A percentile compares a stretch with the other conserved stretches of the same genome.
Evolutionary conservation across 2,329 filamentous ascomycete species (phyloP).

Genomic region (Beauveria australis): DNA sequence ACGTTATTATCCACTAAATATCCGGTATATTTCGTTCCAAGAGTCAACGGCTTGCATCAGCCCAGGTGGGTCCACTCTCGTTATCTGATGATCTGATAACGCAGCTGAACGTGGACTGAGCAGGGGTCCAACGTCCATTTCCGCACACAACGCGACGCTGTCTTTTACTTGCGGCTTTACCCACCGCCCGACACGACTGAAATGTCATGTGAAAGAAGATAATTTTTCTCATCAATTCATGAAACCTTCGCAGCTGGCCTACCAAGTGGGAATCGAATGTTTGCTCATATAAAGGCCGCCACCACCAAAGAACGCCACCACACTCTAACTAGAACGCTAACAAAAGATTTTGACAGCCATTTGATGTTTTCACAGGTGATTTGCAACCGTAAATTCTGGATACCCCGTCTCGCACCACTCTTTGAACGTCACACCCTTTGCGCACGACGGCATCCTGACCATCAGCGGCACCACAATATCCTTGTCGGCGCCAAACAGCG

Average conservation of each 20-base stretch:
- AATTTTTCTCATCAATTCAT: background rate
- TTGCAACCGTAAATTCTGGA: slow-evolving; percentile 4
- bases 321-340: background rate
- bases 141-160: background rate
- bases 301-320: background rate
- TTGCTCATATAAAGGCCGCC: background rate
- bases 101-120: background rate
- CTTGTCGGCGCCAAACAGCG: slow-evolving; percentile 24
- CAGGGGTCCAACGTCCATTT: background rate
- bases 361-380: background rate
- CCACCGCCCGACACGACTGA: background rate
- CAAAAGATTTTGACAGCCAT: background rate
- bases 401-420: slow-evolving; percentile 24
- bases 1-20: too few species aligned
- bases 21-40: too few species aligned
- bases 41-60: background rate
- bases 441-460: slow-evolving; percentile 31
- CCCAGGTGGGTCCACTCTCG: background rate
- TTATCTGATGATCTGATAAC: slow-evolving; percentile 13
- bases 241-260: background rate
- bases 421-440: slow-evolving; percentile 24
- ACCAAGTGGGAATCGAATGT: background rate
- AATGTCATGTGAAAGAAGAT: background rate
- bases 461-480: slow-evolving; percentile 33
- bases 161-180: background rate